Percentiles rank a stretch among this genome's conserved stretches.
Evolutionary conservation across 2,329 filamentous ascomycete species (phyloP).

Genomic region (Neopestalotiopsis clavispora): DNA sequence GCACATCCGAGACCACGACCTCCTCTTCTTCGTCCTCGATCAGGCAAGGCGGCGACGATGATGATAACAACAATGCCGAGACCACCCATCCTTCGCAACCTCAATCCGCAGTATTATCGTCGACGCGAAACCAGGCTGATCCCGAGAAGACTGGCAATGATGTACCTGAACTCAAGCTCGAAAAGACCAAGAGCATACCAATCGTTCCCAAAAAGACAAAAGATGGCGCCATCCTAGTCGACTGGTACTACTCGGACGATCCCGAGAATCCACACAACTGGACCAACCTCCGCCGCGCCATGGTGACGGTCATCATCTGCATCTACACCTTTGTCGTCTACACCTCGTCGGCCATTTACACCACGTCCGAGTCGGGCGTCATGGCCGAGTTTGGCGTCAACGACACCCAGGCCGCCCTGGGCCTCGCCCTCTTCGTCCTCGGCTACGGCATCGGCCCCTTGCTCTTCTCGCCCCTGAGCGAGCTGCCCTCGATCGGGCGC

Average conservation of each 20-base stretch:
- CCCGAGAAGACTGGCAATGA: conserved; percentile 27
- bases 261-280: conserved; percentile 61
- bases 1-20: not conserved
- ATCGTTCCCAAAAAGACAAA: conserved; percentile 34
- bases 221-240: conserved; percentile 33
- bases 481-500: conserved; percentile 70
- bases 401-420: conserved; percentile 56
- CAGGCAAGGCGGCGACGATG: conserved; percentile 24
- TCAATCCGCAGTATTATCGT: conserved; percentile 22
- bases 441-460: conserved; percentile 69
- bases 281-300: conserved; percentile 46
- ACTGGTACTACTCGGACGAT: conserved; percentile 55
- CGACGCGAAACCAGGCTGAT: conserved; percentile 28
- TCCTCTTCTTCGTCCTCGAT: conserved; percentile 23
- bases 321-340: conserved; percentile 66
- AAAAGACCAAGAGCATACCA: conserved; percentile 33
- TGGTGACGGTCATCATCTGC: conserved; percentile 51
- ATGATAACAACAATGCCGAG: conserved; percentile 28
- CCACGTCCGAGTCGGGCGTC: conserved; percentile 49
- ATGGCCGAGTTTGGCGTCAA: conserved; percentile 58
- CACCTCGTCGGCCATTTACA: conserved; percentile 58
- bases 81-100: conserved; percentile 23
- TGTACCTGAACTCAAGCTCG: conserved; percentile 29
- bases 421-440: conserved; percentile 66
- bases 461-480: conserved; percentile 68